Base-by-base conservation (phyloP, 2,329 filamentous ascomycete species). In the Sporothrix euskadiensis region DNA sequence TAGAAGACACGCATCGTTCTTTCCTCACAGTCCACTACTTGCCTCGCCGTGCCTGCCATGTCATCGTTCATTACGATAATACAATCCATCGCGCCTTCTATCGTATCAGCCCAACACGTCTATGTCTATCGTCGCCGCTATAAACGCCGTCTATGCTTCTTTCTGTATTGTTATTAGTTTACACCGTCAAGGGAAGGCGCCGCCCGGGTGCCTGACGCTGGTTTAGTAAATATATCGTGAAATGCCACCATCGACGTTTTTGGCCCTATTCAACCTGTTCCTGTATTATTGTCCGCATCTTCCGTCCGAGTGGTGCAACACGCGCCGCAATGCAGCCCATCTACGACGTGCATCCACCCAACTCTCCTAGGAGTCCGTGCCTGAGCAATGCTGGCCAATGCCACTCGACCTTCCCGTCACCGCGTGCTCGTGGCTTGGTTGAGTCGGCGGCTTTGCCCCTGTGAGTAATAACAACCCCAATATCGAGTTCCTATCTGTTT, bases 161-260 rank as follows among this genome's bases (percentile, higher is more conserved):
- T 35, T 72, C 71, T 52, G 71, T 22, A 54, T 56, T 65, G 71
- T 54, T 72, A 73, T 73, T 73, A 73, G 69, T 73, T 61, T 73
- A 41, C 71, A 66, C 65, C 19, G 41, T 69, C 52, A 73, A 69
- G 71, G 71, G 35, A 66, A 66, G 63, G 63, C 19, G 39, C 26
- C n/a, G 39, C 30, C 30, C n/a, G 3, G 39, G 26, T 52, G 49
- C 54, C 52, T 49, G 39, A 22, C 26, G 71, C 61, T 56, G 39
- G 35, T 71, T 61, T 71, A 52, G 54, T 59, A 69, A 61, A 68
- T 68, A 69, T 61, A 71, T 69, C 49, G 35, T 26, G 57, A 71
- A 71, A 73, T 71, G 57, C 63, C 41, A 73, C 65, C 68, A 44
- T 22, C 32, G 19, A 26, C 65, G 9, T 30, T 44, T 26, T n/a